Base-by-base conservation (phyloP, 176 grass and related monocot genomes). In the Oryza coarctata region DNA sequence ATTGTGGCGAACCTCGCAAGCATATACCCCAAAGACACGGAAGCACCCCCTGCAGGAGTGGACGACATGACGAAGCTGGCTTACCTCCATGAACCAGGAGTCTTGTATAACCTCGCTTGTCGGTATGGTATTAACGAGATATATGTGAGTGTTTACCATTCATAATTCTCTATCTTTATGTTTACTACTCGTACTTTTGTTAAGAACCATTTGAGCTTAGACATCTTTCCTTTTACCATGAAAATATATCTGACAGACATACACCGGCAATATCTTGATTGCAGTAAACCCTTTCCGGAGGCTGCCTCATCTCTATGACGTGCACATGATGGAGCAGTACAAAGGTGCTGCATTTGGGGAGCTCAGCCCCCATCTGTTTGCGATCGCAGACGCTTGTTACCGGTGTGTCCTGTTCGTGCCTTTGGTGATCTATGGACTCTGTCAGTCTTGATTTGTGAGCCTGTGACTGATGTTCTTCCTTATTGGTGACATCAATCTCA, bases 21-120 rank as follows among this genome's bases (percentile, higher is more conserved):
- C 35, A 94, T 94, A 63, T 93, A 98, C 75, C 95, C 95, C 12
- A 98, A 98, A 57, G 95, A 98, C 75, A 92, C 86, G 9, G 95
- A 98, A 49, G 95, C 92, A 20, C 92, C 95, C 22, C 87, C 90
- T 1, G 81, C 90, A 3, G 95, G 95, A 82, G 95, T 98, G 49
- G 95, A 98, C 75, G 92, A 98, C 81, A 98, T 98, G 95, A 98
- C 95, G 1, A 98, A 94, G 87, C 86, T 98, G 12, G 92, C 95
- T 2, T 98, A 98, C 80, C 95, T 98, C 44, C 92, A 98, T 74
- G 95, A 98, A 52, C 95, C 95, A 7, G 95, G 92, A 33, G 95
- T 98, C 27, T 30, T 98, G 12, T 65, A 91, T 20, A 94, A 98
- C 62, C 95, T 98, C 35, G 49, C 77, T 1, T 98, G 85, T 44